Conservation (phyloP, 768 basidiomycete species). For the Rhizopogon salebrosus region DNA sequence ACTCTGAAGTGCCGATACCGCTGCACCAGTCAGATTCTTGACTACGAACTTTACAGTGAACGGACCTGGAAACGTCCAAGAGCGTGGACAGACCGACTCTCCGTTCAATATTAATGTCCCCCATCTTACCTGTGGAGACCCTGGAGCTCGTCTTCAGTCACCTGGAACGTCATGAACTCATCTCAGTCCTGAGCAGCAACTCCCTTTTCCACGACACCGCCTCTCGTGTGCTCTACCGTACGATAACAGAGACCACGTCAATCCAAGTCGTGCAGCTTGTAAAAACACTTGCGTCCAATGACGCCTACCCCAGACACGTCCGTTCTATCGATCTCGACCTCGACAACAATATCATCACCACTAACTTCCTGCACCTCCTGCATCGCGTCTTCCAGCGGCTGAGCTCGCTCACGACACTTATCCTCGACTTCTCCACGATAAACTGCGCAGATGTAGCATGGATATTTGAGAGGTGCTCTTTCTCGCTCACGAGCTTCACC, state of each 20-base stretch:
- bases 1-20: too few species aligned
- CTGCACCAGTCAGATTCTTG: neutral
- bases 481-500: conserved; percentile 42
- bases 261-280: conserved; percentile 32
- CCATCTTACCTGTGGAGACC: conserved; percentile 31
- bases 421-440: conserved; percentile 41
- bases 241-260: conserved; percentile 30
- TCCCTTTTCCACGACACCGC: conserved; percentile 23
- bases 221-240: conserved; percentile 30
- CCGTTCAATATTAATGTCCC: neutral
- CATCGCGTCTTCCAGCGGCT: conserved; percentile 37
- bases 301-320: conserved; percentile 35
- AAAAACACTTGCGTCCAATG: conserved; percentile 32
- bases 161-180: conserved; percentile 22
- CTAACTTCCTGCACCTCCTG: conserved; percentile 48
- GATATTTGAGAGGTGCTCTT: conserved; percentile 41
- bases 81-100: neutral
- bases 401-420: conserved; percentile 34
- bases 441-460: conserved; percentile 35
- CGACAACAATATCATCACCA: conserved; percentile 29
- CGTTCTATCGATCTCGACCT: conserved; percentile 43
- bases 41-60: neutral
- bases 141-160: conserved; percentile 27
- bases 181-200: conserved; percentile 18
- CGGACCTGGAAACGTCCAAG: neutral